Evolutionary conservation across 495 filamentous ascomycete species (phyloP).

Genomic region (Hypoxylon lienhwacheense): DNA sequence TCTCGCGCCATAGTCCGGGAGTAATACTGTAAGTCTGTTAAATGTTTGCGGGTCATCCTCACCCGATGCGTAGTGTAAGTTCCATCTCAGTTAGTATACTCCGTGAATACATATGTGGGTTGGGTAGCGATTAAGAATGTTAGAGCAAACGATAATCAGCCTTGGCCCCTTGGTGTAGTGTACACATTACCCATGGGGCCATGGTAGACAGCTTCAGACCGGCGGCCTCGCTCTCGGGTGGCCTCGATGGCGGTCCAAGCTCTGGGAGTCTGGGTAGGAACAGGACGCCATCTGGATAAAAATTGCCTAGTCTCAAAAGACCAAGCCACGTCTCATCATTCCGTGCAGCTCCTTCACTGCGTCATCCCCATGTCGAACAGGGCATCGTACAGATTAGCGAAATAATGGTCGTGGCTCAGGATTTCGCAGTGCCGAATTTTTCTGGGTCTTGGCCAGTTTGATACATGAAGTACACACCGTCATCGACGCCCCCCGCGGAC

Average conservation of each 20-base stretch:
- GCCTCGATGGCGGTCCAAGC: conserved; percentile 5
- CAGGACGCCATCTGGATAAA: conserved; percentile 8
- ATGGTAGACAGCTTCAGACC: no score
- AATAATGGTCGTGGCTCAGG: conserved; percentile 34
- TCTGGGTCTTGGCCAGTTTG: conserved; percentile 9
- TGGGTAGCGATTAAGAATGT: no score
- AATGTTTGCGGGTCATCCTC: conserved; percentile 15
- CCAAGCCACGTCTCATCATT: conserved; percentile 36
- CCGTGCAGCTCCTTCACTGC: conserved; percentile 26
- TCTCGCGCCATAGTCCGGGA: conserved; percentile 5
- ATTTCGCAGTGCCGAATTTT: conserved; percentile 31
- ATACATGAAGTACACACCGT: conserved; percentile 16
- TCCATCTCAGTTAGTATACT: conserved; percentile 23
- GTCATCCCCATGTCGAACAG: conserved; percentile 30
- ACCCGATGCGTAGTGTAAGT: conserved; percentile 19
- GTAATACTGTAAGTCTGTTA: no score
- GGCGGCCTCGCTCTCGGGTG: no score
- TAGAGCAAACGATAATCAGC: no score
- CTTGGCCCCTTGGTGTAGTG: no score
- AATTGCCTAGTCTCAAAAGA: conserved; percentile 29
- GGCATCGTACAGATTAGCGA: conserved; percentile 36
- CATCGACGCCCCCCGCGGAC: conserved; percentile 30
- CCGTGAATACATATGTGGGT: no score
- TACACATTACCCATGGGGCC: no score
- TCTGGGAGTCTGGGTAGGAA: conserved; percentile 4